Conservation (phyloP, 129 eudicot genomes). For the Heracleum sosnowskyi region DNA sequence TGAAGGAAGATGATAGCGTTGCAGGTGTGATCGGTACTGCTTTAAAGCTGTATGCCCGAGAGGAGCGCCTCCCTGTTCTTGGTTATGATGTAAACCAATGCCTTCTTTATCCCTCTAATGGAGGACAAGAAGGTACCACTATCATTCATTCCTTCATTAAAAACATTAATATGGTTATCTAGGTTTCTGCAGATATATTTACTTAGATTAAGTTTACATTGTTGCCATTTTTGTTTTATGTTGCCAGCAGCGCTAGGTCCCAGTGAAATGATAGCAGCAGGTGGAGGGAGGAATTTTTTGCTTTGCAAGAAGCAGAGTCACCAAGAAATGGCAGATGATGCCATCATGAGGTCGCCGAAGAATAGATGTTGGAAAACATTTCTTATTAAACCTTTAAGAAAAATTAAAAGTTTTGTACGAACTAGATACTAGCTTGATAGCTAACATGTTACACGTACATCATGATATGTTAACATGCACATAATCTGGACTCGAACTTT, state of each 20-base stretch:
- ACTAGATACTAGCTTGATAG: background rate
- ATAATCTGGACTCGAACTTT: background rate
- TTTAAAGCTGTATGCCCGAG: background rate
- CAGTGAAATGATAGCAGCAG: conserved; percentile 34
- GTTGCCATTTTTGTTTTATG: background rate
- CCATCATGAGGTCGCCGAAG: background rate
- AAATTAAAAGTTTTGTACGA: background rate
- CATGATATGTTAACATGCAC: background rate
- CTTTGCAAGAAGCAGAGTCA: conserved; percentile 43
- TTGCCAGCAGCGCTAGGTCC: conserved; percentile 33
- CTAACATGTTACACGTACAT: background rate
- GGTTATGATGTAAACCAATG: conserved; percentile 13
- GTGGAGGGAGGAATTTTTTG: conserved; percentile 48
- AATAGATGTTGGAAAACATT: background rate
- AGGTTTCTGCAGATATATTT: background rate
- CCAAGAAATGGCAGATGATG: conserved; percentile 20
- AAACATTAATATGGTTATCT: background rate
- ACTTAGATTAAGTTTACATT: background rate
- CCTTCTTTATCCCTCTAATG: conserved; percentile 40
- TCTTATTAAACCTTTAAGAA: background rate
- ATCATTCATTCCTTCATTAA: too few species aligned
- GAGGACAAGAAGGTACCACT: conserved; percentile 33
- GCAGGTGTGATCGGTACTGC: background rate
- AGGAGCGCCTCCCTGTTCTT: conserved; percentile 5
- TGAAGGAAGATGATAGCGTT: background rate